Percentiles rank a stretch among this genome's conserved stretches.
Conservation (phyloP, 768 basidiomycete genomes). For the Suillus placidus region DNA sequence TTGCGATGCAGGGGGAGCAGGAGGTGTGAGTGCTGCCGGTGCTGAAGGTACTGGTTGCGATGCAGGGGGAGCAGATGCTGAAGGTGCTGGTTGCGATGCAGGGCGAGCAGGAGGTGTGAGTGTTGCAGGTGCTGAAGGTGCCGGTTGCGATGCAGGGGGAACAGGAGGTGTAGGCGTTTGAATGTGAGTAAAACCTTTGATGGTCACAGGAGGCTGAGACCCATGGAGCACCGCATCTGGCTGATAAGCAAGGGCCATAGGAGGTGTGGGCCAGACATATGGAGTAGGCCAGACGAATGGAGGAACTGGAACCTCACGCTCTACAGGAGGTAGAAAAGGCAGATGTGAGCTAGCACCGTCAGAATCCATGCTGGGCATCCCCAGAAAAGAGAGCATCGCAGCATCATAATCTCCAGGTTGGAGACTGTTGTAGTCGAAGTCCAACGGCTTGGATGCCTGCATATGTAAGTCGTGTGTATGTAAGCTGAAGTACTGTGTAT, state of each 20-base stretch:
- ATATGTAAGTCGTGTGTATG: background rate
- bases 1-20: too few species aligned
- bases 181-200: too few species aligned
- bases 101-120: too few species aligned
- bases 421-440: background rate
- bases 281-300: background rate
- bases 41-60: too few species aligned
- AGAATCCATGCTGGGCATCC: background rate
- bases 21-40: too few species aligned
- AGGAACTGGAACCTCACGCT: background rate
- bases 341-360: background rate
- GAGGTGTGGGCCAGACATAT: background rate
- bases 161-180: background rate
- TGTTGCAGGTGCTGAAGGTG: too few species aligned
- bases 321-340: conserved; percentile 1
- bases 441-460: too few species aligned
- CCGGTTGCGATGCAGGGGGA: background rate
- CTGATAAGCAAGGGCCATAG: background rate
- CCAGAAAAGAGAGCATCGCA: background rate
- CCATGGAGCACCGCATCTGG: background rate
- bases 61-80: too few species aligned
- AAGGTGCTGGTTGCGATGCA: too few species aligned
- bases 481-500: background rate
- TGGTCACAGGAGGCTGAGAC: too few species aligned
- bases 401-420: background rate